Evolutionary conservation across 306 rosid genomes (phyloP).

Genomic region (Cucumis cinereus): DNA sequence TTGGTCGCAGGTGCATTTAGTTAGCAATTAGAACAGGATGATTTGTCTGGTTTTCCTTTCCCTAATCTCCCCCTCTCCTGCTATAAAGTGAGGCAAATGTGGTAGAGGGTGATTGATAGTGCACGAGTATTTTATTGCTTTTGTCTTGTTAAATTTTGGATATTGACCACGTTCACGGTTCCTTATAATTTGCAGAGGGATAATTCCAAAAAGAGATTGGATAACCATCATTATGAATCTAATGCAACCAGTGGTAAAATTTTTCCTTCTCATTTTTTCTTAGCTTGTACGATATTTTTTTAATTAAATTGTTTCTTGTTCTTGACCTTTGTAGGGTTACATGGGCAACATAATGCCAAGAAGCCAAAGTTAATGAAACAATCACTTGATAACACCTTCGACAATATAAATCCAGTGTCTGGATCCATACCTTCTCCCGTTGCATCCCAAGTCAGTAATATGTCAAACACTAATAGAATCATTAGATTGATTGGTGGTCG

Average conservation of each 20-base stretch:
- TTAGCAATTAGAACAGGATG: neutral
- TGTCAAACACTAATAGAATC: constrained; percentile 74
- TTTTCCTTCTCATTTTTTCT: constrained; percentile 4
- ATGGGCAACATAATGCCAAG: constrained; percentile 58
- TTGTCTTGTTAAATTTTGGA: neutral
- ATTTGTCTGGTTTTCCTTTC: neutral
- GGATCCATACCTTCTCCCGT: constrained; percentile 94
- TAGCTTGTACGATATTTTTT: neutral
- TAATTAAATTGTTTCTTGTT: neutral
- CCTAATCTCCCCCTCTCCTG: neutral
- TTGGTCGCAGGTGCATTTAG: neutral
- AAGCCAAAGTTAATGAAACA: constrained; percentile 69
- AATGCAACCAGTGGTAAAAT: constrained; percentile 71
- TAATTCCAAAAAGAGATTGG: constrained; percentile 67
- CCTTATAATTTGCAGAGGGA: constrained; percentile 56
- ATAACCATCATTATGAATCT: constrained; percentile 60
- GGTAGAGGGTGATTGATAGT: neutral
- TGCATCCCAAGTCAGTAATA: constrained; percentile 85
- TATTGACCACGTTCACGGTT: neutral
- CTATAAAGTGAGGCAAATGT: neutral
- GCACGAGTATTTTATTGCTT: neutral
- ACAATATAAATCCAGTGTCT: constrained; percentile 42
- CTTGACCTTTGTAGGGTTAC: constrained; percentile 48
- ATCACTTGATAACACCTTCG: constrained; percentile 57
- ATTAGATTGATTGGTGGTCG: constrained; percentile 82